phyloP scores from a whole-genome alignment of 2,329 filamentous ascomycete genomes.

The Penicillium sp. region DNA sequence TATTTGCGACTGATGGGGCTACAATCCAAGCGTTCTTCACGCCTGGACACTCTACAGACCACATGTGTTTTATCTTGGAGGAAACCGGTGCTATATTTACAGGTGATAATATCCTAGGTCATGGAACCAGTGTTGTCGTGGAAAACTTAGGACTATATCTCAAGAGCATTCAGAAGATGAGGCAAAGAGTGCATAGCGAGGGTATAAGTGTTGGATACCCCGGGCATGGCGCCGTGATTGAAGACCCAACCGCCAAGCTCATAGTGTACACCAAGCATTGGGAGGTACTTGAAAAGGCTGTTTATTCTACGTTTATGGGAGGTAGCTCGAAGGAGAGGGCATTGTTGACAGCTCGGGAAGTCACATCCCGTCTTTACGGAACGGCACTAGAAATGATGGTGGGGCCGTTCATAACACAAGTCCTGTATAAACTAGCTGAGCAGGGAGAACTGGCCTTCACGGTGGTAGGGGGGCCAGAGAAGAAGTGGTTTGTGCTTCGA shows the following conservation, averaged over 20 bases:
- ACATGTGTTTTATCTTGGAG: slow-evolving; percentile 7
- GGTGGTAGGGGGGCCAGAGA: too few species aligned
- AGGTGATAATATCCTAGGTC: slow-evolving; percentile 7
- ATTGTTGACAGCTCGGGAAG: too few species aligned
- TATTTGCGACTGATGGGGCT: background rate
- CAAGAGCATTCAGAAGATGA: background rate
- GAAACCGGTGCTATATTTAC: slow-evolving; percentile 4
- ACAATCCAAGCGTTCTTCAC: slow-evolving; percentile 3
- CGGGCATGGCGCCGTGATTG: slow-evolving; percentile 3
- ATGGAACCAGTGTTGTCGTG: slow-evolving; percentile 4
- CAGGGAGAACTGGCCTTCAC: too few species aligned
- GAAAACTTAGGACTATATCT: slow-evolving; percentile 1
- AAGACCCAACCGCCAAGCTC: background rate
- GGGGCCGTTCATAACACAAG: too few species aligned
- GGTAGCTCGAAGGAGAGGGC: too few species aligned
- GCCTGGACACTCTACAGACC: slow-evolving; percentile 1
- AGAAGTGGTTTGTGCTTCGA: too few species aligned
- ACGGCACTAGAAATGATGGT: too few species aligned
- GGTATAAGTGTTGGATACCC: slow-evolving; percentile 1
- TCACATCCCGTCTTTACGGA: too few species aligned
- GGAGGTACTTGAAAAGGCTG: slow-evolving; percentile 2
- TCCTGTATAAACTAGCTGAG: too few species aligned
- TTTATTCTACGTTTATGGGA: too few species aligned
- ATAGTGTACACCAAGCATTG: background rate
- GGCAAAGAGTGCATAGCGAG: background rate